Conservation (phyloP, 805 yeast species). For the Cyberlindnera suaveolens region DNA sequence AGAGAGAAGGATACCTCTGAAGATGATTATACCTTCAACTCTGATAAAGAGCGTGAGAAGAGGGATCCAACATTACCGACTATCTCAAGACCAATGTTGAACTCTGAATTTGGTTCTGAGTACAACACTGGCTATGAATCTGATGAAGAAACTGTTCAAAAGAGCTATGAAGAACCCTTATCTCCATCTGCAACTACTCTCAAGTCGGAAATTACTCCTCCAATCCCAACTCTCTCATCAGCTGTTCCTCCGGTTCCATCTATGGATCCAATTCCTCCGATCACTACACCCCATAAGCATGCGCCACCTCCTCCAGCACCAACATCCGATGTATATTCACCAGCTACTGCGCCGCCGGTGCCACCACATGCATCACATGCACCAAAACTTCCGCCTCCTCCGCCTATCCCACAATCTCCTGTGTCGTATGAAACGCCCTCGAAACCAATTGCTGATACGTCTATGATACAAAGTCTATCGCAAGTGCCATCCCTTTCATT, state of each 20-base stretch:
- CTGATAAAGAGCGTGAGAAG: constrained; percentile 19
- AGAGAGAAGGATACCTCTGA: constrained; percentile 20
- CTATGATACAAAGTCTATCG: not conserved
- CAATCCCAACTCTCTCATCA: constrained; percentile 15
- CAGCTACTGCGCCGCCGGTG: constrained; percentile 1
- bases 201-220: not conserved
- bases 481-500: not conserved
- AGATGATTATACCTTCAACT: constrained; percentile 15
- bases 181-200: not conserved
- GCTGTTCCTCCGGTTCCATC: constrained; percentile 6
- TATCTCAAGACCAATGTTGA: constrained; percentile 5
- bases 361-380: constrained; percentile 2
- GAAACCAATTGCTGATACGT: not conserved
- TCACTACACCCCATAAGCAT: constrained; percentile 5
- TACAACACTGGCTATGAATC: constrained; percentile 64
- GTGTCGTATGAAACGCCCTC: not conserved
- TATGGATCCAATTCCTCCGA: constrained; percentile 5
- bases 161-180: constrained; percentile 12
- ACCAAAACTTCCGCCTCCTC: constrained; percentile 2
- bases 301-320: constrained; percentile 2
- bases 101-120: constrained; percentile 19
- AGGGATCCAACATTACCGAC: constrained; percentile 7
- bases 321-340: not conserved
- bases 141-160: constrained; percentile 41
- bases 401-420: constrained; percentile 6